Evolutionary conservation across 129 eudicot genomes (phyloP).

Genomic region (Lactuca saligna): DNA sequence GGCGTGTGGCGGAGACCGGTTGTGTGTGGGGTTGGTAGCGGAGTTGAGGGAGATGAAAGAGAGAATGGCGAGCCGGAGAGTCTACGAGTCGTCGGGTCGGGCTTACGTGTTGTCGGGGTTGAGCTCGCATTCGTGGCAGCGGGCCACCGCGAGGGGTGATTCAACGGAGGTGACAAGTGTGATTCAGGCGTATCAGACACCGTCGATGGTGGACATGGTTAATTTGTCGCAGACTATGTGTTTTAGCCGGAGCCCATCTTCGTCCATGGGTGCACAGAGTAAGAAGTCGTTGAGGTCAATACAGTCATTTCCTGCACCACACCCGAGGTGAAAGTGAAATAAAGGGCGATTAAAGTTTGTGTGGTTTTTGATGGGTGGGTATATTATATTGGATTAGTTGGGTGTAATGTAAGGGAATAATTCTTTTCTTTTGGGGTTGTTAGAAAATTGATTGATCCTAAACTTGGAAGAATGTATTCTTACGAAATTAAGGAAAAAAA

Average conservation of each 20-base stretch:
- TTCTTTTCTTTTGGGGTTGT: not conserved
- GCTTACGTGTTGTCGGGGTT: conserved; percentile 82
- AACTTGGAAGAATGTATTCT: not conserved
- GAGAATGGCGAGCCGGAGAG: conserved; percentile 67
- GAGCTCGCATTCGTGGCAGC: conserved; percentile 92
- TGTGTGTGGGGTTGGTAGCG: conserved; percentile 61
- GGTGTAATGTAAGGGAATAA: conserved; percentile 15
- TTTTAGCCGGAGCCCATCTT: conserved; percentile 46
- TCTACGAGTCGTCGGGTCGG: conserved; percentile 73
- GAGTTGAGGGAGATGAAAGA: conserved; percentile 75
- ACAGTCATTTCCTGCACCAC: conserved; percentile 58
- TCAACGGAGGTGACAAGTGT: conserved; percentile 50
- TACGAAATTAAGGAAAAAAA: not conserved
- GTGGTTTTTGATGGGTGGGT: conserved; percentile 12
- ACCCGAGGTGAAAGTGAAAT: conserved; percentile 43
- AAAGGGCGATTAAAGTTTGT: not conserved
- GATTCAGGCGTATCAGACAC: conserved; percentile 65
- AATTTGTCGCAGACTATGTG: conserved; percentile 65
- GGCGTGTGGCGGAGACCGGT: conserved; percentile 48
- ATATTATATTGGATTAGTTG: conserved; percentile 20
- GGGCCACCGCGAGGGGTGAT: conserved; percentile 90
- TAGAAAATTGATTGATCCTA: not conserved
- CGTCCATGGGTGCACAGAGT: conserved; percentile 43
- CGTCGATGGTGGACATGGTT: conserved; percentile 83
- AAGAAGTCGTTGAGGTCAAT: conserved; percentile 42